Evolutionary conservation across 306 rosid genomes (phyloP).

Genomic region (Glycine tomentella): DNA sequence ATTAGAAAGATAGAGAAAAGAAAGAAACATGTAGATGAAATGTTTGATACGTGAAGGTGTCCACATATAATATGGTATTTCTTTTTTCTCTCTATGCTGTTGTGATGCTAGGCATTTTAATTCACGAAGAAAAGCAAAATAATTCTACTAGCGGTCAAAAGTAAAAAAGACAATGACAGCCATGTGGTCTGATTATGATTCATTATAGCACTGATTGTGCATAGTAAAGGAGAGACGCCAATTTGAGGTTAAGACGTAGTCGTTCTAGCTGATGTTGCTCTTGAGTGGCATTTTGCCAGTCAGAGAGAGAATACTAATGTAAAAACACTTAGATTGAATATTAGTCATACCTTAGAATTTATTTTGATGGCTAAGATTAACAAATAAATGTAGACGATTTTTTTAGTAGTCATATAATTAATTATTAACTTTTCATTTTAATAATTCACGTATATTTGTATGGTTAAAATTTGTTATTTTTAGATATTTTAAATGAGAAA

Average conservation of each 20-base stretch:
- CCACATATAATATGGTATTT: no score
- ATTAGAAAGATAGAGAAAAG: no score
- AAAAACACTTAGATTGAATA: no score
- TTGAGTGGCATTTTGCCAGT: not conserved
- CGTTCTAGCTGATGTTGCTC: not conserved
- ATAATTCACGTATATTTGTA: no score
- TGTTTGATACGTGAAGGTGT: no score
- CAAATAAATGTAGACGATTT: not conserved
- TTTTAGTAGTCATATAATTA: not conserved
- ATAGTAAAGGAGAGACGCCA: not conserved
- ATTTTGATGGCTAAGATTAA: not conserved
- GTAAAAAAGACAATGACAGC: not conserved
- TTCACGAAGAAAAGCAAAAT: conserved; percentile 16
- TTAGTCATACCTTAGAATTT: no score
- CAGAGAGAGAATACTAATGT: not conserved
- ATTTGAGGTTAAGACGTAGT: not conserved
- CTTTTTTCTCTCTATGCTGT: no score
- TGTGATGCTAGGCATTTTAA: not conserved
- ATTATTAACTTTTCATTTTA: not conserved
- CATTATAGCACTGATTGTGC: not conserved
- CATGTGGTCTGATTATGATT: conserved; percentile 16
- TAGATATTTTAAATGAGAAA: no score
- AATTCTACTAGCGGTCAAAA: not conserved
- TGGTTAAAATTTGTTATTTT: no score
- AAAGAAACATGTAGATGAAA: no score